These are phyloP conservation scores for Cucumis hystrix DNA, from an alignment of 306 rosid species.

Conservation along the genomic window DNA sequence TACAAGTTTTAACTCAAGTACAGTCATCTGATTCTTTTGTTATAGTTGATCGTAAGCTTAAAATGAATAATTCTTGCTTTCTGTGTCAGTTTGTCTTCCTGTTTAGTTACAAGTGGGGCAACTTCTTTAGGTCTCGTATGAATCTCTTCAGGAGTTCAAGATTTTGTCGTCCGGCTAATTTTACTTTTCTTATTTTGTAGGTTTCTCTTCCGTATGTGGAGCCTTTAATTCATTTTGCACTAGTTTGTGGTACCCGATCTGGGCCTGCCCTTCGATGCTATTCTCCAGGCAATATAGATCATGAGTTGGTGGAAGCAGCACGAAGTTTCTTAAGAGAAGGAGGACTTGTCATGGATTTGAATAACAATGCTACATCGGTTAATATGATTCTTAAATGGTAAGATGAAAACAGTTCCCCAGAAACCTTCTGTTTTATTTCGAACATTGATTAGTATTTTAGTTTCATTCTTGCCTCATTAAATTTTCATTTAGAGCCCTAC, in stretches of 20 bases:
- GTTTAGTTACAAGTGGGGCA: not conserved
- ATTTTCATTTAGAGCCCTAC: not conserved
- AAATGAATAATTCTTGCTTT: not conserved
- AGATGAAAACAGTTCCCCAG: slow-evolving; percentile 12
- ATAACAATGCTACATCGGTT: slow-evolving; percentile 36
- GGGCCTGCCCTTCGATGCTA: slow-evolving; percentile 74
- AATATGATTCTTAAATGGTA: slow-evolving; percentile 76
- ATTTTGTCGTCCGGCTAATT: not conserved
- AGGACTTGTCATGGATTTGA: slow-evolving; percentile 41
- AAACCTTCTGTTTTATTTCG: not conserved
- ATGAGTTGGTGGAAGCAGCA: slow-evolving; percentile 65
- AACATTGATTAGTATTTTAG: not conserved
- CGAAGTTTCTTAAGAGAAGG: slow-evolving; percentile 52
- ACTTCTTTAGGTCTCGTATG: not conserved
- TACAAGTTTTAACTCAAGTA: not conserved
- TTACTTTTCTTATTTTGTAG: slow-evolving; percentile 22
- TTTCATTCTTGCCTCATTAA: not conserved
- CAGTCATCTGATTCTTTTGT: not conserved
- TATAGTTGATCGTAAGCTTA: not conserved
- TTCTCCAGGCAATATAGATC: slow-evolving; percentile 61
- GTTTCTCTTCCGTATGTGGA: slow-evolving; percentile 77
- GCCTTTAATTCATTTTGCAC: slow-evolving; percentile 78
- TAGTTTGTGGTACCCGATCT: slow-evolving; percentile 65
- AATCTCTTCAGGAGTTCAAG: not conserved
- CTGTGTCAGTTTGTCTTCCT: not conserved